Evolutionary conservation across 768 basidiomycete species (phyloP).

Genomic region (Rhodotorula kratochvilovae): DNA sequence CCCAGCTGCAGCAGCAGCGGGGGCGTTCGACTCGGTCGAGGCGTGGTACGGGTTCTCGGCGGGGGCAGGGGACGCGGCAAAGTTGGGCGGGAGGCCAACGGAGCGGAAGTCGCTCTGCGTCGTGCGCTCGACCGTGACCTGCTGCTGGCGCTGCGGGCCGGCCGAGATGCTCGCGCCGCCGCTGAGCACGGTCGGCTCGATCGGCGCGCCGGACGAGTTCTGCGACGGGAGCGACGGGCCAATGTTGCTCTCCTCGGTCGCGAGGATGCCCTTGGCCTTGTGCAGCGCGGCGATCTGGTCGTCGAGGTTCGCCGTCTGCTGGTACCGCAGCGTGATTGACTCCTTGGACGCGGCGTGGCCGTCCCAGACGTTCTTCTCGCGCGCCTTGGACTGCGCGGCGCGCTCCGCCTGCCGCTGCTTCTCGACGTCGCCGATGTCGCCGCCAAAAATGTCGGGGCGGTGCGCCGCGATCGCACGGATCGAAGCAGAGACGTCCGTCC

Average conservation of each 20-base stretch:
- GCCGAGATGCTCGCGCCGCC: slow-evolving; percentile 79
- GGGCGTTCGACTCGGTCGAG: neutral
- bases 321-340: slow-evolving; percentile 82
- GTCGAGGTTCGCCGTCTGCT: slow-evolving; percentile 87
- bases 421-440: slow-evolving; percentile 80
- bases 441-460: slow-evolving; percentile 97
- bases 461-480: slow-evolving; percentile 87
- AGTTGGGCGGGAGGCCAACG: slow-evolving; percentile 23
- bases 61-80: slow-evolving; percentile 59
- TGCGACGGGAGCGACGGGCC: slow-evolving; percentile 44
- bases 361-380: slow-evolving; percentile 97
- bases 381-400: slow-evolving; percentile 70
- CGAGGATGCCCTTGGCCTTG: slow-evolving; percentile 77
- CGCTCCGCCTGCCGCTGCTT: slow-evolving; percentile 70
- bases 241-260: slow-evolving; percentile 43
- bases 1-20: too few species aligned
- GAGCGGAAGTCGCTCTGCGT: slow-evolving; percentile 49
- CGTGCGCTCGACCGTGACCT: slow-evolving; percentile 52
- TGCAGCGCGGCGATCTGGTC: slow-evolving; percentile 98
- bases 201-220: slow-evolving; percentile 55
- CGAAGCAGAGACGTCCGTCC: slow-evolving; percentile 89
- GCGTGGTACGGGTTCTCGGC: slow-evolving; percentile 52
- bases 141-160: slow-evolving; percentile 69
- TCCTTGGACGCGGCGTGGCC: slow-evolving; percentile 94
- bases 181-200: slow-evolving; percentile 54